Base-by-base conservation (phyloP, 805 yeast genomes). In the Candida endomychidarum region DNA sequence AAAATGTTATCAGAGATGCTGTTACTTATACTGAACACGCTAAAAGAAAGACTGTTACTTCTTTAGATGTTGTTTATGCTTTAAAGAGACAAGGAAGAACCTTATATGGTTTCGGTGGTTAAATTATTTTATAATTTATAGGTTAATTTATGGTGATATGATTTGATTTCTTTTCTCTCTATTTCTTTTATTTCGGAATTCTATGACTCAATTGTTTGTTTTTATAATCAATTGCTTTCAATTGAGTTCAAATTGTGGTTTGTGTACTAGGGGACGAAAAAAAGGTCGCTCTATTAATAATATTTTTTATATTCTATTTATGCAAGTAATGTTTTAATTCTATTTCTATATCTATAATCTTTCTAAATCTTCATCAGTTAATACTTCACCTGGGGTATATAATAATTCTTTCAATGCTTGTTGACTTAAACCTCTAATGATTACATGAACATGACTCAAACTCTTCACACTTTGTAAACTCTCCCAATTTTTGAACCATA, bases 71-170 rank as follows among this genome's bases (percentile, higher is more conserved):
- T 58, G 98, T 91, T 63, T 91, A 91, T 74, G 98, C 98, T 63
- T 86, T 91, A 77, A 91, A 91, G 93, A 89, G 98, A 84, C 97
- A 93, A 81, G 99, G 99, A 68, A 86, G 98, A 79, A 93, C 98
- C 77, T 83, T 93, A 72, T 91, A 91, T 72, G 98, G 98, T 90
- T 93, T 91, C 86, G 98, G 98, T 80, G 96, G 96, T 83, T 91
- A 83, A 80, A 22, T 17, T 25, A 16, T 23, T 32, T 40, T 24
- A 28, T 38, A 25, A 11, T 24, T 38, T 18, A 20, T 39, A 27
- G 36, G 22, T 30, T 38, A 38, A 36, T 37, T 24, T 32, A 32
- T 31, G 37, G 41, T 32, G 41, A 38, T 38, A 32, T 32, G 35
- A 32, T 32, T 25, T 16, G 37, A 38, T 31, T n/a, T 12, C 5